phyloP scores from a whole-genome alignment of 495 filamentous ascomycete genomes.

The Trichoderma virens region DNA sequence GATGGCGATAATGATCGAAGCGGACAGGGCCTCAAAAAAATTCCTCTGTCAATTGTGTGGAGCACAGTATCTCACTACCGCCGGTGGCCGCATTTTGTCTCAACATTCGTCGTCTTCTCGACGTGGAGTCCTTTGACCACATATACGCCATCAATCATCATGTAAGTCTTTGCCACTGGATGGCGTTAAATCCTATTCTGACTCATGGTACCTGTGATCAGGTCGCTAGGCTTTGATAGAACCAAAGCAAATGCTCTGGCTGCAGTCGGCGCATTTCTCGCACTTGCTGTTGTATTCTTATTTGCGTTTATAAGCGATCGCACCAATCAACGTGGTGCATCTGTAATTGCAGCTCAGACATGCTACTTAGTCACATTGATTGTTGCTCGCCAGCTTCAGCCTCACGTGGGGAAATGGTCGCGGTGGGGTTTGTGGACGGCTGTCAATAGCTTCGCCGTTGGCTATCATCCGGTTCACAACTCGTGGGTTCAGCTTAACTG shows the following conservation, averaged over 20 bases:
- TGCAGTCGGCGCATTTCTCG: conserved; percentile 37
- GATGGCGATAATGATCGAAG: conserved; percentile 13
- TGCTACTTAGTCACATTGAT: conserved; percentile 39
- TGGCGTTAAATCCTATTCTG: background rate
- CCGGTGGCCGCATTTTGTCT: conserved; percentile 33
- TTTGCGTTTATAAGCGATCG: conserved; percentile 36
- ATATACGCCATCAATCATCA: conserved; percentile 24
- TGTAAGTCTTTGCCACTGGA: conserved; percentile 14
- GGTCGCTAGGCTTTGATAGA: conserved; percentile 30
- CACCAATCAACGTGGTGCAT: conserved; percentile 34
- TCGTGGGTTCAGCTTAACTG: conserved; percentile 46
- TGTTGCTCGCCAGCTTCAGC: conserved; percentile 27
- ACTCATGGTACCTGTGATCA: background rate
- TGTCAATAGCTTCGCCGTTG: conserved; percentile 34
- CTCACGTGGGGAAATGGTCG: conserved; percentile 19
- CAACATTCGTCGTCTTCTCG: conserved; percentile 40
- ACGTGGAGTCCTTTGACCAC: conserved; percentile 34
- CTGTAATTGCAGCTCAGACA: conserved; percentile 34
- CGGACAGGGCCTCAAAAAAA: conserved; percentile 26
- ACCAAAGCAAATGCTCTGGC: conserved; percentile 39
- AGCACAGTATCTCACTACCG: conserved; percentile 33
- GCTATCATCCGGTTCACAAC: conserved; percentile 41
- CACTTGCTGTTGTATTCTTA: conserved; percentile 29
- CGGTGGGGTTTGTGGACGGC: conserved; percentile 37
- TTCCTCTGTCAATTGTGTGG: conserved; percentile 40